Percentiles rank a stretch among this genome's conserved stretches.
These are phyloP conservation scores for Neurospora tetraspora DNA, from an alignment of 495 filamentous ascomycete species.

Conservation along the genomic window DNA sequence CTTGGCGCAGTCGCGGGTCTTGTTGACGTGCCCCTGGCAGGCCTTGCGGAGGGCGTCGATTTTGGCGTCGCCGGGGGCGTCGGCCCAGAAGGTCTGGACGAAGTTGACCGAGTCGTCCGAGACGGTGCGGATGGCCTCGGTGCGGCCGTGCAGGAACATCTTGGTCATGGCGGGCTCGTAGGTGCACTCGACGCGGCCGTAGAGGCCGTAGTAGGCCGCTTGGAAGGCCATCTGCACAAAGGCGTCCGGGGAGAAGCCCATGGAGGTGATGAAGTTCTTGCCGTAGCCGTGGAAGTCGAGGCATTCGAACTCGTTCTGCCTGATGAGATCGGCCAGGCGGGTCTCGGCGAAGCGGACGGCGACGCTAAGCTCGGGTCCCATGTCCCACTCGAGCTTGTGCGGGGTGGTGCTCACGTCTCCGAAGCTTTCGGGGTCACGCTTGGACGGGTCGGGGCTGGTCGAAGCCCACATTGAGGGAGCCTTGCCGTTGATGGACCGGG, in stretches of 20 bases:
- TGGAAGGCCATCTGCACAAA: conserved; percentile 99
- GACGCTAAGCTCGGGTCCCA: conserved; percentile 84
- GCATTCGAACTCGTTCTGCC: conserved; percentile 92
- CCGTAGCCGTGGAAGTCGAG: conserved; percentile 84
- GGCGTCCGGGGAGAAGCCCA: conserved; percentile 93
- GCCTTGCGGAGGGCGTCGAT: conserved; percentile 76
- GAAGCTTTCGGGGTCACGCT: conserved; percentile 87
- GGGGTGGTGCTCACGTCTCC: conserved; percentile 91
- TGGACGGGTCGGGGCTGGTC: conserved; percentile 80
- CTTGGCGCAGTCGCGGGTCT: conserved; percentile 81
- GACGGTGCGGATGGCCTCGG: conserved; percentile 85
- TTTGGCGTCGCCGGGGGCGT: conserved; percentile 72
- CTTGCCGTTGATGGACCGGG: conserved; percentile 89
- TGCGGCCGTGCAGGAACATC: conserved; percentile 81
- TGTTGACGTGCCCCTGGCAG: conserved; percentile 67
- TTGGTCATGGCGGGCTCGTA: conserved; percentile 99
- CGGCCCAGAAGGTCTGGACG: conserved; percentile 89
- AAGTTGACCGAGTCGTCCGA: conserved; percentile 74
- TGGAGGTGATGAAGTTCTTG: conserved; percentile 95
- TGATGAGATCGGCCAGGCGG: conserved; percentile 83
- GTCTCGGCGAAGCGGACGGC: conserved; percentile 94
- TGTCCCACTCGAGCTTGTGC: conserved; percentile 96
- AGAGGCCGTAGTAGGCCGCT: conserved; percentile 95
- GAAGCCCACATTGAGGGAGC: conserved; percentile 90
- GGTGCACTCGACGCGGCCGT: conserved; percentile 84